Evolutionary conservation across 257 asterid species (phyloP).

Genomic region (Fraxinus pennsylvanica): DNA sequence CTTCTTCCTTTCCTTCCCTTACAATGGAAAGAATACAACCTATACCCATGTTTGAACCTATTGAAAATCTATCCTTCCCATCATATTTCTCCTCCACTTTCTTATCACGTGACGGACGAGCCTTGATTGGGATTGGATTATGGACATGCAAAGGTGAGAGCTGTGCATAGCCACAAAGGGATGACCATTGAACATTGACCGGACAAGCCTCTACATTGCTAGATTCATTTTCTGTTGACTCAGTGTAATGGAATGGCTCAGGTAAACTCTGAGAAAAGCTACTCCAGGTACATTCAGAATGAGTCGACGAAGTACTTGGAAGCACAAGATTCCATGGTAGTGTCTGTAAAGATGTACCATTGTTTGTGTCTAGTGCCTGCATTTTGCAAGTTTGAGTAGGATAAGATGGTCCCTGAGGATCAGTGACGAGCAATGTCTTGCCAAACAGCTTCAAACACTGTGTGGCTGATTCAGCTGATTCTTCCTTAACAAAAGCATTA

Average conservation of each 20-base stretch:
- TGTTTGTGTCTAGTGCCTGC: constrained; percentile 31
- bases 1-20: constrained; percentile 23
- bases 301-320: constrained; percentile 20
- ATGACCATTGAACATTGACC: constrained; percentile 43
- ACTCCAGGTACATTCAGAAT: constrained; percentile 27
- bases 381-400: constrained; percentile 32
- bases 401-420: constrained; percentile 37
- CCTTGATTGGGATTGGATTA: constrained; percentile 60
- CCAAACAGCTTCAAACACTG: constrained; percentile 82
- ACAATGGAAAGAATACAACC: constrained; percentile 22
- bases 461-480: constrained; percentile 43
- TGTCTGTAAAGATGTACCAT: constrained; percentile 17
- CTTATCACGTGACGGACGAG: constrained; percentile 26
- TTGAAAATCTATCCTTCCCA: constrained; percentile 50
- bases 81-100: constrained; percentile 31
- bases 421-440: constrained; percentile 57
- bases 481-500: constrained; percentile 35
- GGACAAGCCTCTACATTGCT: constrained; percentile 1
- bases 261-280: constrained; percentile 24
- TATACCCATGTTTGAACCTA: constrained; percentile 45
- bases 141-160: constrained; percentile 40
- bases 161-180: constrained; percentile 34
- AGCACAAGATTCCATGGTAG: constrained; percentile 40
- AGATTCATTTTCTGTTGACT: constrained; percentile 7
- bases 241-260: constrained; percentile 21